Percentiles rank a stretch among this genome's conserved stretches.
Conservation (phyloP, 2,329 filamentous ascomycete species). For the Aspergillus viridinutans region DNA sequence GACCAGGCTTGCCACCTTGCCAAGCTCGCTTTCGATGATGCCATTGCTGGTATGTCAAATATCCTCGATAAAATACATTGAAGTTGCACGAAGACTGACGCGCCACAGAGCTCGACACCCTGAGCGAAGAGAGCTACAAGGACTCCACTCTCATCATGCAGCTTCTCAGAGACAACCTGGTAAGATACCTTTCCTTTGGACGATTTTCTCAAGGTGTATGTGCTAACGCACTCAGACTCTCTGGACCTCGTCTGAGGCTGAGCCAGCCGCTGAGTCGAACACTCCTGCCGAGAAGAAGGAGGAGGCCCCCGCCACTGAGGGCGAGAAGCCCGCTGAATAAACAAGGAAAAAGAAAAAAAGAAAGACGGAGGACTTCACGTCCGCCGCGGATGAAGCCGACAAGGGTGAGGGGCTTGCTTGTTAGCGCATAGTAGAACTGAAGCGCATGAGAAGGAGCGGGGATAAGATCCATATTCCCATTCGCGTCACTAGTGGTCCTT, state of each 20-base stretch:
- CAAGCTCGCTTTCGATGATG: constrained; percentile 94
- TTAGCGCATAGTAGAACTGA: not conserved
- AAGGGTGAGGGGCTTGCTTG: constrained; percentile 9
- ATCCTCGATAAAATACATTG: constrained; percentile 2
- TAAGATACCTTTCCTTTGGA: constrained; percentile 43
- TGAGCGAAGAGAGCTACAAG: constrained; percentile 99
- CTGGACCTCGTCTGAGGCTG: constrained; percentile 98
- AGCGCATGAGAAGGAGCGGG: constrained; percentile 6
- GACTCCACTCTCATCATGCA: constrained; percentile 99
- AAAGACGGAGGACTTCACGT: constrained; percentile 32
- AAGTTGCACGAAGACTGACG: constrained; percentile 18
- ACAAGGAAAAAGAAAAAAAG: constrained; percentile 12
- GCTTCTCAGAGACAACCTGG: constrained; percentile 93
- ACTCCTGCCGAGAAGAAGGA: constrained; percentile 40
- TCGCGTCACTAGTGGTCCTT: constrained; percentile 1
- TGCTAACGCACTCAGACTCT: constrained; percentile 65
- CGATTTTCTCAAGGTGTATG: not conserved
- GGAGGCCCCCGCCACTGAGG: constrained; percentile 38
- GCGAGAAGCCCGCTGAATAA: constrained; percentile 45
- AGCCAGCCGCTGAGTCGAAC: constrained; percentile 61
- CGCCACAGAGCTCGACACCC: constrained; percentile 77
- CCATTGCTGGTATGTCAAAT: constrained; percentile 68
- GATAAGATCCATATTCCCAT: constrained; percentile 2
- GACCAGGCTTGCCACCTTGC: constrained; percentile 97
- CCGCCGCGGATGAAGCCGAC: constrained; percentile 12